These are phyloP conservation scores for Quercus wislizeni DNA, from an alignment of 306 rosid species.

Conservation along the genomic window DNA sequence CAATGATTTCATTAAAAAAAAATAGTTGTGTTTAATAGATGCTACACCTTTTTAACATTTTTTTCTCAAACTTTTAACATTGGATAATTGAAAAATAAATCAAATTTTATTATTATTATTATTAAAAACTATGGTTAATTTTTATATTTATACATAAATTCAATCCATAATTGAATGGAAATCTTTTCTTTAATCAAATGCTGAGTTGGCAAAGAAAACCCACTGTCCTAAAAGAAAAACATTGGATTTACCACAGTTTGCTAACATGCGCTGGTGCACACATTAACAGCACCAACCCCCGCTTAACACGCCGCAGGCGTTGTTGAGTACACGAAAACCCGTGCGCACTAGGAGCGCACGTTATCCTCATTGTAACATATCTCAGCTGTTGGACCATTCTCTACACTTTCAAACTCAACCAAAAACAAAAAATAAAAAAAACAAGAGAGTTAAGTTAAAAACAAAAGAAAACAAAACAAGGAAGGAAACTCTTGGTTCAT, in stretches of 20 bases:
- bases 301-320: conserved; percentile 13
- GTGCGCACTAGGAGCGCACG: conserved; percentile 46
- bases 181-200: no score
- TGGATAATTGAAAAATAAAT: background rate
- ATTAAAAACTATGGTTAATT: no score
- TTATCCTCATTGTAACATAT: conserved; percentile 23
- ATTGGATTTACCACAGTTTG: no score
- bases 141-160: no score
- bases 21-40: no score
- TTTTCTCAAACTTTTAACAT: background rate
- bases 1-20: no score
- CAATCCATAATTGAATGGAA: no score
- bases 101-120: no score
- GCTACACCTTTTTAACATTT: no score
- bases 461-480: background rate
- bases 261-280: conserved; percentile 24
- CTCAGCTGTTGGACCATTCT: conserved; percentile 26
- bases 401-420: background rate
- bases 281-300: background rate
- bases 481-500: conserved; percentile 52
- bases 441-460: background rate
- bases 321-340: conserved; percentile 29
- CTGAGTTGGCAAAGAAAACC: background rate
- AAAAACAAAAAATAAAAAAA: background rate
- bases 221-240: background rate